Base-by-base conservation (phyloP, 805 yeast species). In the Wickerhamomyces chambardii region DNA sequence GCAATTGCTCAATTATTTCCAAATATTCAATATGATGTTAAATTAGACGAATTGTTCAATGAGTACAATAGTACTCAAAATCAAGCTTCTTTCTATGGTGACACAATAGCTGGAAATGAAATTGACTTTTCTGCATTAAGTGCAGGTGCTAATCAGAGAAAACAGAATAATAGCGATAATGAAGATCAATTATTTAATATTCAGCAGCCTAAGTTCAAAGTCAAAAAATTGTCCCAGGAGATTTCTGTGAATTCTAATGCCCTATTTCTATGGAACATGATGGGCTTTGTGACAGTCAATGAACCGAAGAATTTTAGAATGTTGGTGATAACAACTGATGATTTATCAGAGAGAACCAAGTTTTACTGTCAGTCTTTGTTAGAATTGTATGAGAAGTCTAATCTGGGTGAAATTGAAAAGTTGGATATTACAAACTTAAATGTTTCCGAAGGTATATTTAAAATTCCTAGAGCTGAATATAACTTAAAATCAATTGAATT, bases 221-320 rank as follows among this genome's bases (percentile, higher is more conserved):
- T 63, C 4, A 58, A 51, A 37, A 43, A 69, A 16, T 36, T 57
- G 34, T 59, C 64, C 32, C 61, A 66, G 33, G 61, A 51, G 21
- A 58, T 64, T 38, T 68, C 62, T 25, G 61, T 70, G 29, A 75
- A 67, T 50, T 66, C 66, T 45, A 59, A 66, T 24, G 75, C 72
- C 32, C 53, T 69, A 15, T 53, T 56, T 39, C 70, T 69, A 46
- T 79, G 80, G 87, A 75, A 63, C 45, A 57, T 66, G 30, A 49
- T 83, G 45, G 70, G 73, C 38, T 63, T 82, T 33, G 66, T 68
- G 30, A 84, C 90, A 0, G 45, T 69, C 7, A 51, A 54, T 17
- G 68, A 66, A 1, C 53, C 59, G 2, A 78, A 80, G 41, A 60
- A 70, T 38, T 70, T 78, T 39, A 71, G 70, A 36, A 54, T 75